A percentile compares a stretch with the other conserved stretches of the same genome.
Conservation (phyloP, 2,329 filamentous ascomycete genomes). For the Colletotrichum tanaceti region DNA sequence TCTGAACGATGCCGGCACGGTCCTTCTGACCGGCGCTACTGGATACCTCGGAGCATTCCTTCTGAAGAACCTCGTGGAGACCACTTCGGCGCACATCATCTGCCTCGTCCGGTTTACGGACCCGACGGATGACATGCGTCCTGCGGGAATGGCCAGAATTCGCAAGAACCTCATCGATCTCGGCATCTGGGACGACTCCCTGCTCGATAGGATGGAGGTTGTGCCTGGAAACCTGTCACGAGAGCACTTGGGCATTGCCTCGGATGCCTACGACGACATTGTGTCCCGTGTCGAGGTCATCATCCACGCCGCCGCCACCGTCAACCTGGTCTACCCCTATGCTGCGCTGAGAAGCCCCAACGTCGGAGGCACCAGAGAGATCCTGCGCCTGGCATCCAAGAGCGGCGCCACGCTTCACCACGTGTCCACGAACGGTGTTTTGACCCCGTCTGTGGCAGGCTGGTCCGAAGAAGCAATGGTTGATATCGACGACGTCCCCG, state of each 20-base stretch:
- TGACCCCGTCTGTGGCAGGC: conserved; percentile 75
- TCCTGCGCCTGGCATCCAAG: conserved; percentile 76
- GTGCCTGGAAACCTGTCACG: conserved; percentile 78
- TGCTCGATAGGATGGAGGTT: conserved; percentile 82
- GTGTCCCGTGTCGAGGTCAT: conserved; percentile 76
- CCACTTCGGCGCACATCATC: conserved; percentile 74
- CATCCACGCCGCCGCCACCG: conserved; percentile 80
- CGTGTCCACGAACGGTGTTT: conserved; percentile 82
- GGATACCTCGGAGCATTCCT: conserved; percentile 82
- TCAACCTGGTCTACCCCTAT: conserved; percentile 85
- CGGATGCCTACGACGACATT: conserved; percentile 73
- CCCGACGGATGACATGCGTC: conserved; percentile 70
- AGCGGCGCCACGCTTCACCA: conserved; percentile 80
- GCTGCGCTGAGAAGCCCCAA: conserved; percentile 80
- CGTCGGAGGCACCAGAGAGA: conserved; percentile 81
- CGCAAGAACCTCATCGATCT: conserved; percentile 82
- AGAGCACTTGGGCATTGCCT: conserved; percentile 74
- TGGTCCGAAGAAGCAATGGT: conserved; percentile 79
- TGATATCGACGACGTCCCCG: conserved; percentile 74
- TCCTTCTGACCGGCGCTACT: conserved; percentile 80
- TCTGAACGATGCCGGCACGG: conserved; percentile 73
- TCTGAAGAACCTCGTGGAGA: conserved; percentile 74
- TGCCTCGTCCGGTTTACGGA: conserved; percentile 81
- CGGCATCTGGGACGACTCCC: conserved; percentile 80
- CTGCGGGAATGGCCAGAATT: conserved; percentile 77